Percentiles rank a stretch among this genome's conserved stretches.
Evolutionary conservation across 805 yeast genomes (phyloP).

Genomic region (Cyberlindnera amylophila): DNA sequence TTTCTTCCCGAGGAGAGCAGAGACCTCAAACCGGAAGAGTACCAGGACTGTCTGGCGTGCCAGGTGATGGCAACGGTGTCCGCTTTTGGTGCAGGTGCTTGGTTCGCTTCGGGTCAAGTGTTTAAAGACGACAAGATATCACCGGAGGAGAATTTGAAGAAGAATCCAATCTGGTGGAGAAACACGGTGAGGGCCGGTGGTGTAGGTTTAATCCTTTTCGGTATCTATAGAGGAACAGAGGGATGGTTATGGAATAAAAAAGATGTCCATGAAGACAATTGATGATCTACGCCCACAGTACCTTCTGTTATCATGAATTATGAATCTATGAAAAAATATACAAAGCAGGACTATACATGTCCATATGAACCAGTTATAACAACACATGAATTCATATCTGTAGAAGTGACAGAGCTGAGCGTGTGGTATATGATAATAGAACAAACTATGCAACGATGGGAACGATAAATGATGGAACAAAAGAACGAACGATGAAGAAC

Average conservation of each 20-base stretch:
- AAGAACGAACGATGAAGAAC: too few species aligned
- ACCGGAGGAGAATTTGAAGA: constrained; percentile 30
- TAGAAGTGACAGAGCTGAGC: too few species aligned
- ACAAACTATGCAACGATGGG: too few species aligned
- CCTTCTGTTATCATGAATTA: too few species aligned
- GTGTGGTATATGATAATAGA: too few species aligned
- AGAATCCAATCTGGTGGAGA: constrained; percentile 63
- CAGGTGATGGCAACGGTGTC: constrained; percentile 60
- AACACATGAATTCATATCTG: background rate
- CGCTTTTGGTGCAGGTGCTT: constrained; percentile 58
- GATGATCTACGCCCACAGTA: too few species aligned
- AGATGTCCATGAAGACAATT: constrained; percentile 31
- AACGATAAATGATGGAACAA: too few species aligned
- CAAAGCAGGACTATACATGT: background rate
- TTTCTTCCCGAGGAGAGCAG: constrained; percentile 27
- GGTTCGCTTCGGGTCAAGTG: constrained; percentile 53
- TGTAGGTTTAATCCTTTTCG: constrained; percentile 49
- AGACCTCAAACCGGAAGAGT: constrained; percentile 35
- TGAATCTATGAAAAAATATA: constrained; percentile 2
- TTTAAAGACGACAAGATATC: constrained; percentile 42
- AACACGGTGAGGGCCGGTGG: constrained; percentile 51
- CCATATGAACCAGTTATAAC: too few species aligned
- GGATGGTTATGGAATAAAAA: constrained; percentile 49
- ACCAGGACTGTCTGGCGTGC: constrained; percentile 62
- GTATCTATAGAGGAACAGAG: constrained; percentile 61